A percentile compares a stretch with the other conserved stretches of the same genome.
Evolutionary conservation across 805 yeast genomes (phyloP).

Genomic region (Nakazawaea wickerhamii): DNA sequence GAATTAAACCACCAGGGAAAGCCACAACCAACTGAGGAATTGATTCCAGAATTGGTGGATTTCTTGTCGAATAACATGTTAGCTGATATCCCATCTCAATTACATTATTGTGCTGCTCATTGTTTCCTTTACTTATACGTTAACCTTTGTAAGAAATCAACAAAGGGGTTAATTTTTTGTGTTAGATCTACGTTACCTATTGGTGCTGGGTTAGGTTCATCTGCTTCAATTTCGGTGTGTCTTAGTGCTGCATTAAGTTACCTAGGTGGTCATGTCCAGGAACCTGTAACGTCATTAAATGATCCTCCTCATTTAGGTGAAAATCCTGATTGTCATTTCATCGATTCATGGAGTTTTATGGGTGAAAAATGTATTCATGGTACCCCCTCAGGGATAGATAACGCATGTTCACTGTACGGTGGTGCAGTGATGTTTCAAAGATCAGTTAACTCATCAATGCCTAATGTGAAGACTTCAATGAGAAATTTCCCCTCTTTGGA

Average conservation of each 20-base stretch:
- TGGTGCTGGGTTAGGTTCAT: constrained; percentile 95
- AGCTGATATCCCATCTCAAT: constrained; percentile 40
- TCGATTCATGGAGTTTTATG: constrained; percentile 83
- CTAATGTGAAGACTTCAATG: constrained; percentile 63
- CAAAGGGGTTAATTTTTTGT: constrained; percentile 51
- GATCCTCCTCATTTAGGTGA: constrained; percentile 20
- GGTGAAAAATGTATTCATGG: constrained; percentile 97
- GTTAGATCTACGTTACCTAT: constrained; percentile 84
- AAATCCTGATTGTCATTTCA: constrained; percentile 44
- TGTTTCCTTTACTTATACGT: constrained; percentile 78
- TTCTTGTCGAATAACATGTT: constrained; percentile 38
- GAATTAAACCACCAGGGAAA: constrained; percentile 10
- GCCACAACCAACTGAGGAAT: constrained; percentile 39
- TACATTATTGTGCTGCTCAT: constrained; percentile 73
- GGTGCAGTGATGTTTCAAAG: constrained; percentile 92
- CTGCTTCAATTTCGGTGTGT: constrained; percentile 86
- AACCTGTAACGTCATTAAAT: constrained; percentile 28
- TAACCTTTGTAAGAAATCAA: constrained; percentile 42
- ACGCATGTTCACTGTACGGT: constrained; percentile 92
- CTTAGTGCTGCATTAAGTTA: constrained; percentile 67
- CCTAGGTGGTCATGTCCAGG: constrained; percentile 48
- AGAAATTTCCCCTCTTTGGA: constrained; percentile 69
- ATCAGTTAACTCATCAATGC: constrained; percentile 39
- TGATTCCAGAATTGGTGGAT: constrained; percentile 53
- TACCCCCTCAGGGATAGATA: constrained; percentile 94